Evolutionary conservation across 2,329 filamentous ascomycete genomes (phyloP).

Genomic region (Verticillium albo-atrum): DNA sequence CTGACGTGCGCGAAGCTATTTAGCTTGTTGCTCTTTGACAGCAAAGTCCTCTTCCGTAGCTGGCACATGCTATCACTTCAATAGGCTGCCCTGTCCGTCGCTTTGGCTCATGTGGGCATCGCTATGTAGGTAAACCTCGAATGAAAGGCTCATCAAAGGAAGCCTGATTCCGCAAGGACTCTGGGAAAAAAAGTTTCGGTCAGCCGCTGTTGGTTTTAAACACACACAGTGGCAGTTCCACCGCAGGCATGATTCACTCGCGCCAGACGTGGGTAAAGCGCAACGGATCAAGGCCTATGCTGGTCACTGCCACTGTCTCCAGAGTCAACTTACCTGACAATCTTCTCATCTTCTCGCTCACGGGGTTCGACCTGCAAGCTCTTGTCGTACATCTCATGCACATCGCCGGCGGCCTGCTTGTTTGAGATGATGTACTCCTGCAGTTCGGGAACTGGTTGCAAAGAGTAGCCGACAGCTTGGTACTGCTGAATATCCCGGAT

Average conservation of each 20-base stretch:
- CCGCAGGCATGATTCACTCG: too few relatives aligned
- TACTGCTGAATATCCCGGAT: constrained; percentile 99
- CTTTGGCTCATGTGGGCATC: too few relatives aligned
- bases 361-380: constrained; percentile 89
- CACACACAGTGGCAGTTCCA: constrained; percentile 16
- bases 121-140: background rate
- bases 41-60: background rate
- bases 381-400: constrained; percentile 99
- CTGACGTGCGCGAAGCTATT: too few relatives aligned
- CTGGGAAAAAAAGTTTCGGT: constrained; percentile 27
- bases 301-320: constrained; percentile 5
- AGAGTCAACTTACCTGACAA: constrained; percentile 74
- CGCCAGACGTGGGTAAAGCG: too few relatives aligned
- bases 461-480: constrained; percentile 92
- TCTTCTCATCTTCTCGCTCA: constrained; percentile 98
- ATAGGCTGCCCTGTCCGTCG: background rate
- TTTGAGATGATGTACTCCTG: constrained; percentile 97
- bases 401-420: constrained; percentile 91
- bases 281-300: too few relatives aligned
- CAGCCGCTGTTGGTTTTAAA: constrained; percentile 5
- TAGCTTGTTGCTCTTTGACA: too few relatives aligned
- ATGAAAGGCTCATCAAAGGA: constrained; percentile 35
- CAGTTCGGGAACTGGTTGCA: constrained; percentile 84
- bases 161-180: constrained; percentile 57
- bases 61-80: background rate